phyloP scores from a whole-genome alignment of 2,329 filamentous ascomycete genomes.

The Aspergillus pseudotamarii region DNA sequence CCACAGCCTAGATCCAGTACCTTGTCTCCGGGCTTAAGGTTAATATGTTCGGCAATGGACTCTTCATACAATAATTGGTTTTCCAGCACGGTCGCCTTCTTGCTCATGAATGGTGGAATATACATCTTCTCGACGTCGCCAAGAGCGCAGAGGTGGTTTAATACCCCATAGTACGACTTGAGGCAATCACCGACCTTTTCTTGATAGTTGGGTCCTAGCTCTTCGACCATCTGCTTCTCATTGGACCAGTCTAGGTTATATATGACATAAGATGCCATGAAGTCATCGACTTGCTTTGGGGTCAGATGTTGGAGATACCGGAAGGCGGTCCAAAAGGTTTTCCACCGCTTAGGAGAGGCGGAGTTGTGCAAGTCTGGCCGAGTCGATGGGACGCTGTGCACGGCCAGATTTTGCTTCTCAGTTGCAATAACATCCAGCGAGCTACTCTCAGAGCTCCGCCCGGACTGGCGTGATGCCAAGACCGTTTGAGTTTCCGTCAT shows the following conservation, averaged over 20 bases:
- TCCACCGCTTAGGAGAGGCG: slow-evolving; percentile 52
- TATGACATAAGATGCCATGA: slow-evolving; percentile 60
- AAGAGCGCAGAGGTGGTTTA: slow-evolving; percentile 59
- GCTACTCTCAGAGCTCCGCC: slow-evolving; percentile 32
- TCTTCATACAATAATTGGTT: slow-evolving; percentile 59
- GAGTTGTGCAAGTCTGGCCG: slow-evolving; percentile 45
- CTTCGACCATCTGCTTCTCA: slow-evolving; percentile 51
- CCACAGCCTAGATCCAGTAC: slow-evolving; percentile 59
- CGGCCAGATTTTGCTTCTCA: slow-evolving; percentile 28
- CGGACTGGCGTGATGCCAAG: slow-evolving; percentile 26
- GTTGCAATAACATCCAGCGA: slow-evolving; percentile 28
- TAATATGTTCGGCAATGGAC: slow-evolving; percentile 52
- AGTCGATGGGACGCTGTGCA: slow-evolving; percentile 6
- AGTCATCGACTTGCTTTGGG: slow-evolving; percentile 56
- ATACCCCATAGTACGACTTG: slow-evolving; percentile 56
- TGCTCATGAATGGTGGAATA: slow-evolving; percentile 58
- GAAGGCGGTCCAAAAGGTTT: slow-evolving; percentile 55
- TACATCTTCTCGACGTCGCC: slow-evolving; percentile 63
- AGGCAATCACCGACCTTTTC: slow-evolving; percentile 56
- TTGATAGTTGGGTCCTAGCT: slow-evolving; percentile 54
- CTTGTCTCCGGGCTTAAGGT: slow-evolving; percentile 48
- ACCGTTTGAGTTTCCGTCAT: slow-evolving; percentile 24
- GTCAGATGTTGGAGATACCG: slow-evolving; percentile 53
- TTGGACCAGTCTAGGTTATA: slow-evolving; percentile 60
- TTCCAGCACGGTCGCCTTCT: slow-evolving; percentile 52